These are phyloP conservation scores for Dioszegia aurantiaca DNA, from an alignment of 768 basidiomycete genomes.

Conservation along the genomic window DNA sequence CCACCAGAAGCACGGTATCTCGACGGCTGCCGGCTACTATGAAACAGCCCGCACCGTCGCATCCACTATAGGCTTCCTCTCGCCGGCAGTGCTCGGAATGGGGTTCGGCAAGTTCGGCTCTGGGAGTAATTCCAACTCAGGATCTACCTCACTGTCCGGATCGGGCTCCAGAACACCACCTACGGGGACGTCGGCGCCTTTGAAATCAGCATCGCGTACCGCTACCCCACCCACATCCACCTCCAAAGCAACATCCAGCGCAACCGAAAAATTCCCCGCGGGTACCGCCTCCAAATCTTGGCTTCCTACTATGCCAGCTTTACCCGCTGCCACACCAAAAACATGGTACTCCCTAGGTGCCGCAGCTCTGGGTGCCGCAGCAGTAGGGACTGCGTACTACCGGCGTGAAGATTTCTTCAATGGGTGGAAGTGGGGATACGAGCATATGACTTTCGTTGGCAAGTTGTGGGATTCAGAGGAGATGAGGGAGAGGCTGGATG, in stretches of 20 bases:
- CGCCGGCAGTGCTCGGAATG: slow-evolving; percentile 53
- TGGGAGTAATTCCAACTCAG: not conserved
- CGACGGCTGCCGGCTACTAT: slow-evolving; percentile 70
- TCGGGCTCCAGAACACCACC: slow-evolving; percentile 12
- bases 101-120: slow-evolving; percentile 42
- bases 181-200: too few relatives aligned
- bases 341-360: slow-evolving; percentile 58
- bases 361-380: slow-evolving; percentile 75
- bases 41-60: slow-evolving; percentile 65
- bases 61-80: slow-evolving; percentile 59
- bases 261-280: not conserved
- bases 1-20: slow-evolving; percentile 67
- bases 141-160: not conserved
- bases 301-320: slow-evolving; percentile 23
- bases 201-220: too few relatives aligned
- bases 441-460: slow-evolving; percentile 86
- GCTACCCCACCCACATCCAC: slow-evolving; percentile 3
- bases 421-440: slow-evolving; percentile 71
- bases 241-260: slow-evolving; percentile 6
- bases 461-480: slow-evolving; percentile 75
- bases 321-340: slow-evolving; percentile 27
- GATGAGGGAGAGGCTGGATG: slow-evolving; percentile 63
- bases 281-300: slow-evolving; percentile 14
- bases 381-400: slow-evolving; percentile 79
- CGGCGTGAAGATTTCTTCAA: slow-evolving; percentile 69